phyloP scores from a whole-genome alignment of 352 stramenopile species.

The Globisporangium nunn region DNA sequence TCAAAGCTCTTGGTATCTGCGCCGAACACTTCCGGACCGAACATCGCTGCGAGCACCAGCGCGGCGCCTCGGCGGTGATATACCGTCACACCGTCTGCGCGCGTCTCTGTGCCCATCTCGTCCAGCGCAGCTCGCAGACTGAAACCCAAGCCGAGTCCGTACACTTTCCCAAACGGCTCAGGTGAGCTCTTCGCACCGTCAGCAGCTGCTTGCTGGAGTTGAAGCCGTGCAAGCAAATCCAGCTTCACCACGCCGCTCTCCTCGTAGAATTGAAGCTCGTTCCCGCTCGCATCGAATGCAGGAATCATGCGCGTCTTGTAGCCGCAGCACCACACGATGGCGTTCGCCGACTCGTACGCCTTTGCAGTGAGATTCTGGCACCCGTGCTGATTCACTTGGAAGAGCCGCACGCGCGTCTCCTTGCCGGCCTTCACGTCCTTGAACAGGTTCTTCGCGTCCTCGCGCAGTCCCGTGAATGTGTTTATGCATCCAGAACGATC shows the following conservation, averaged over 20 bases:
- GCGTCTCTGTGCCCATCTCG: slow-evolving; percentile 68
- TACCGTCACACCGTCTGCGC: slow-evolving; percentile 80
- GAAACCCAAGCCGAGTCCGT: slow-evolving; percentile 75
- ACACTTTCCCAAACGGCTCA: slow-evolving; percentile 20
- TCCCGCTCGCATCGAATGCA: slow-evolving; percentile 37
- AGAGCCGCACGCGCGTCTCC: slow-evolving; percentile 62
- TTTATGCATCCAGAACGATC: slow-evolving; percentile 73
- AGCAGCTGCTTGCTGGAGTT: slow-evolving; percentile 6
- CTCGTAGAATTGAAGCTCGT: slow-evolving; percentile 32
- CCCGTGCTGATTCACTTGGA: slow-evolving; percentile 58
- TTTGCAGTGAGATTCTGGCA: slow-evolving; percentile 49
- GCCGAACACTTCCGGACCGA: slow-evolving; percentile 56
- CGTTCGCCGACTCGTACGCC: slow-evolving; percentile 53
- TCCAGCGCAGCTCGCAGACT: slow-evolving; percentile 68
- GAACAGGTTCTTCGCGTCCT: slow-evolving; percentile 78
- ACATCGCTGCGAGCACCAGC: slow-evolving; percentile 65
- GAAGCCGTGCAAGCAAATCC: slow-evolving; percentile 43
- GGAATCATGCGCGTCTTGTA: slow-evolving; percentile 67
- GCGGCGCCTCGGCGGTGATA: slow-evolving; percentile 73
- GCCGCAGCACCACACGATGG: slow-evolving; percentile 79
- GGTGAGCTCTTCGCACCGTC: not conserved
- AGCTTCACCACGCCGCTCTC: slow-evolving; percentile 66
- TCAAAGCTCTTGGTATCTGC: slow-evolving; percentile 50
- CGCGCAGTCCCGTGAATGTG: slow-evolving; percentile 78
- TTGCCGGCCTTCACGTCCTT: slow-evolving; percentile 48